Base-by-base conservation (phyloP, 2,329 filamentous ascomycete genomes). In the Penicillium concentricum region DNA sequence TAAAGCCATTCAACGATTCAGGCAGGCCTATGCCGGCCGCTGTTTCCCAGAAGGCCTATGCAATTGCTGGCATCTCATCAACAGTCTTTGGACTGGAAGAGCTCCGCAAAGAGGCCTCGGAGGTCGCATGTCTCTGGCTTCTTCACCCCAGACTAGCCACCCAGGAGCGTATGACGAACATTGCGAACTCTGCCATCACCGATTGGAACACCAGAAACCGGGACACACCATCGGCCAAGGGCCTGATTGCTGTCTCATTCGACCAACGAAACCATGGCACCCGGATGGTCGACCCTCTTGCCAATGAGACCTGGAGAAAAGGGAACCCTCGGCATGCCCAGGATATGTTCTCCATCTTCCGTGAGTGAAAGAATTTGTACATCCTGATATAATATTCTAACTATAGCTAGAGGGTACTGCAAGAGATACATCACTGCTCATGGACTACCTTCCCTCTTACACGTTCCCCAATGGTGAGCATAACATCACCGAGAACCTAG, bases 181-280 rank as follows among this genome's bases (percentile, higher is more conserved):
- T 94, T 52, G 92, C 91, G 3, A 77, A 81, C n/a, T 82, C 84
- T 6, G 80, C 85, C 13, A 81, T 97, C 48, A 74, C 78, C n/a
- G 82, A 85, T 9, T 95, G 88, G 85, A 87, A 89, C 67, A 68
- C 74, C 51, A 74, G 69, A 61, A 72, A 69, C 47, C 65, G 67
- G 54, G 63, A 72, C 15, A 66, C 61, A 50, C 64, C 69, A 30
- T 41, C 70, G 59, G 52, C 69, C 74, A 77, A 79, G 57, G 89
- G 89, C 0, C 75, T 97, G 39, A 87, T 97, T 48, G 92, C 90
- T 2, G 84, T 92, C 13, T 84, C 88, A 2, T 96, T 96, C 73
- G 94, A 97, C 76, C 92, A 96, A 78, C 84, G 93, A 44, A 97
- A 97, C 73, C 94, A 97, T 75, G 94, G 94, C 26, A 82, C 84